Evolutionary conservation across 2,329 filamentous ascomycete species (phyloP).

Genomic region (Ustilaginoidea virens): DNA sequence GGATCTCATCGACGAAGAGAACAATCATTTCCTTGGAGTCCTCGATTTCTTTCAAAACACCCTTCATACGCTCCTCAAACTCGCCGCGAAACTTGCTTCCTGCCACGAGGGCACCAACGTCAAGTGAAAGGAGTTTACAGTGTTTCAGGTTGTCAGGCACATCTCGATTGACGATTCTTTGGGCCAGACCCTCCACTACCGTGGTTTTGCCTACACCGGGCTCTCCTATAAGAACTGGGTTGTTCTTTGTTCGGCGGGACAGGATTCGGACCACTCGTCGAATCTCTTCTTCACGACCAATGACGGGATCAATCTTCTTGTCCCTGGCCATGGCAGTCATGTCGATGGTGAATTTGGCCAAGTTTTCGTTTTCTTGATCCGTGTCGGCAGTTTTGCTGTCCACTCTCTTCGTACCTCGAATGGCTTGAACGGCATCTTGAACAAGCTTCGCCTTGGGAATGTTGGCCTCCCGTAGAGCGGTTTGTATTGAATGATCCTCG

Average conservation of each 20-base stretch:
- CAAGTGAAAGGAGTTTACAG: constrained; percentile 86
- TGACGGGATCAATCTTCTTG: constrained; percentile 95
- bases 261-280: constrained; percentile 81
- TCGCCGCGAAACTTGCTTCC: constrained; percentile 98
- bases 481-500: constrained; percentile 63
- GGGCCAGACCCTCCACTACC: constrained; percentile 88
- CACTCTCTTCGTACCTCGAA: constrained; percentile 82
- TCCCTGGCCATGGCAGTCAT: constrained; percentile 94
- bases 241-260: constrained; percentile 92
- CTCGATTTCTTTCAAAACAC: constrained; percentile 90
- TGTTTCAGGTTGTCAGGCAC: constrained; percentile 89
- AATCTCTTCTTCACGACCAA: constrained; percentile 92
- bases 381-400: constrained; percentile 93
- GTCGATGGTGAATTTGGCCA: constrained; percentile 97
- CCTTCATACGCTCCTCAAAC: constrained; percentile 99
- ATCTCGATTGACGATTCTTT: constrained; percentile 91
- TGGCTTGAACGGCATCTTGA: constrained; percentile 78
- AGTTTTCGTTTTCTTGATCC: constrained; percentile 84
- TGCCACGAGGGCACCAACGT: constrained; percentile 87
- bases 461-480: constrained; percentile 68
- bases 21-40: constrained; percentile 94
- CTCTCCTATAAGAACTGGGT: constrained; percentile 93
- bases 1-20: constrained; percentile 96
- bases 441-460: constrained; percentile 83
- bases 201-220: constrained; percentile 98